Evolutionary conservation across 306 rosid genomes (phyloP).

Genomic region (Quercus rubra): DNA sequence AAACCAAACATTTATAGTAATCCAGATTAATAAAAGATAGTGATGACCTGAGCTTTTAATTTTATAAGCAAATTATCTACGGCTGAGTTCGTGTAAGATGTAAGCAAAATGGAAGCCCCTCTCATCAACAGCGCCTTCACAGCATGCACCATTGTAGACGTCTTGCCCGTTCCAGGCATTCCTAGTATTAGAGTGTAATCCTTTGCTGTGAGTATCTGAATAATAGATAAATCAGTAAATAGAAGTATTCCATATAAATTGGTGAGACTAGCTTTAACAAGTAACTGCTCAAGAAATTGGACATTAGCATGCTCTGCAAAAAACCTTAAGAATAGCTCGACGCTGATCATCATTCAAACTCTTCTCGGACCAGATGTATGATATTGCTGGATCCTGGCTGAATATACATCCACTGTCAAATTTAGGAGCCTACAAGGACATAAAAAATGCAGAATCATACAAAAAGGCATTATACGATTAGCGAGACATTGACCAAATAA

Average conservation of each 20-base stretch:
- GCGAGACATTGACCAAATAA: neutral
- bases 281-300: neutral
- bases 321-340: conserved; percentile 85
- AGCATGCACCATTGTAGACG: conserved; percentile 97
- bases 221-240: conserved; percentile 1
- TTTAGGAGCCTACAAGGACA: conserved; percentile 71
- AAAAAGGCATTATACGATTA: conserved; percentile 15
- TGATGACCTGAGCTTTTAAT: conserved; percentile 73
- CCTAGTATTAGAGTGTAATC: conserved; percentile 93
- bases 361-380: conserved; percentile 75
- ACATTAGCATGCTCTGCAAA: conserved; percentile 13
- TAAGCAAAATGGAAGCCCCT: conserved; percentile 89
- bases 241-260: conserved; percentile 1
- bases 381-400: conserved; percentile 95
- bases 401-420: conserved; percentile 75
- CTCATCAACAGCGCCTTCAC: conserved; percentile 88
- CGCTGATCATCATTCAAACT: conserved; percentile 88
- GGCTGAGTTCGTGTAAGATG: conserved; percentile 92
- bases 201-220: conserved; percentile 86
- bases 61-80: conserved; percentile 93
- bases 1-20: neutral
- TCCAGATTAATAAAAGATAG: neutral
- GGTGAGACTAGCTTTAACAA: neutral
- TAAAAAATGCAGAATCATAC: conserved; percentile 15
- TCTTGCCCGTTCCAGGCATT: conserved; percentile 99